Evolutionary conservation across 768 basidiomycete species (phyloP).

Genomic region (Hygrophoropsis aurantiaca): DNA sequence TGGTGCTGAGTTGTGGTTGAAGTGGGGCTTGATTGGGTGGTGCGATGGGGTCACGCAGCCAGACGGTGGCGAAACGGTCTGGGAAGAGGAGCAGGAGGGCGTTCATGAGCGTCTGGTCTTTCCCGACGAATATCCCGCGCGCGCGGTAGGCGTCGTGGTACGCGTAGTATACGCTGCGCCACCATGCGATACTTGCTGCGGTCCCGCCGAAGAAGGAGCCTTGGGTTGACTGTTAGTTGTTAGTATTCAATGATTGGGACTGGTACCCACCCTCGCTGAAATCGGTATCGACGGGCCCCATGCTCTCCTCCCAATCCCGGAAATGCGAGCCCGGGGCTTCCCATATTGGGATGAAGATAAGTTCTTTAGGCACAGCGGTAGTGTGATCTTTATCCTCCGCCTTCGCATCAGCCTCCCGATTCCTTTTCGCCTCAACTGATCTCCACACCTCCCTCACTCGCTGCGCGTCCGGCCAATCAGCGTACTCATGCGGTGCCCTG

Average conservation of each 20-base stretch:
- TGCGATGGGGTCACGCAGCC: slow-evolving; percentile 19
- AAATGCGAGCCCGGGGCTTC: slow-evolving; percentile 12
- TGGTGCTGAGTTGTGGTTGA: too few species aligned
- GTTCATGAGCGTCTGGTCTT: slow-evolving; percentile 24
- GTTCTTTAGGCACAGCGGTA: too few species aligned
- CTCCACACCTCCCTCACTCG: slow-evolving; percentile 17
- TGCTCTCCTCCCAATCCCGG: slow-evolving; percentile 15
- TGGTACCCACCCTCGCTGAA: slow-evolving; percentile 19
- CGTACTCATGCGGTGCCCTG: slow-evolving; percentile 14
- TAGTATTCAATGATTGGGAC: background rate
- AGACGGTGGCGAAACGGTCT: slow-evolving; percentile 19
- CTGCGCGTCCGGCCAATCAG: slow-evolving; percentile 18
- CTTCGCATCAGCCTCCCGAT: slow-evolving; percentile 8
- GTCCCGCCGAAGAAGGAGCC: slow-evolving; percentile 27
- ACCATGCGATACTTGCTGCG: slow-evolving; percentile 18
- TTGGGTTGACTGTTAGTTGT: background rate
- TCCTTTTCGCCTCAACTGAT: slow-evolving; percentile 5
- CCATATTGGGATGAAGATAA: slow-evolving; percentile 22
- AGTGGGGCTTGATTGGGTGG: too few species aligned
- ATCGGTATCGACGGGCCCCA: slow-evolving; percentile 20
- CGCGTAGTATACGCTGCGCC: slow-evolving; percentile 14
- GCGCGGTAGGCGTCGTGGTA: slow-evolving; percentile 22
- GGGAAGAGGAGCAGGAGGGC: slow-evolving; percentile 22
- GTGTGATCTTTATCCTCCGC: slow-evolving; percentile 13
- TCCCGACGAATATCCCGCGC: slow-evolving; percentile 18